Base-by-base conservation (phyloP, 1,139 yeast genomes). In the Sugiyamaella pinicola region DNA sequence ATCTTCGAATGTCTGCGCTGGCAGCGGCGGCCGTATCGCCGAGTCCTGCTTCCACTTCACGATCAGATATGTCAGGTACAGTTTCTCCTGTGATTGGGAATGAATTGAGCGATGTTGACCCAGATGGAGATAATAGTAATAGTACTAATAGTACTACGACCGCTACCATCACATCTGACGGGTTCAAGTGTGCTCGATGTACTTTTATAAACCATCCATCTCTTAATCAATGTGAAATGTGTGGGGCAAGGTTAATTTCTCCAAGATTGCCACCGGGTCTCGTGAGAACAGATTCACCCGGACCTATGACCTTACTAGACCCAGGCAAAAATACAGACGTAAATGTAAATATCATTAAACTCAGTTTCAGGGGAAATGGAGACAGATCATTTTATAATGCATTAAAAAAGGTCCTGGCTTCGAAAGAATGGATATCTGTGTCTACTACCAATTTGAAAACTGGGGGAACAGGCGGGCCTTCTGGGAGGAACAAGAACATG, bases 181-280 rank as follows among this genome's bases (percentile, higher is more conserved):
- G 80, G 52, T 74, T 77, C 40, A 76, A 77, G 47, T 93, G 99
- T 61, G 84, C 90, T 0, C 76, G 79, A 43, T 93, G 98, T 64
- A 93, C 98, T 0, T 93, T 91, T 64, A 73, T 81, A 13, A 93
- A 93, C 66, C 96, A 91, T 67, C 87, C 91, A 0, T 81, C 87
- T 3, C 73, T 93, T 74, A 73, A 77, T 46, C 77, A 75, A 58
- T 93, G 99, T 68, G 99, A 93, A 68, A 79, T 93, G 66, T 93
- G 98, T 71, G 96, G 96, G 0, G 74, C 85, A 0, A 76, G 78
- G 44, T 71, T 87, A 26, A 69, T 74, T 1, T 64, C 72, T 2
- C 64, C 68, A 3, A 62, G 67, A 18, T 61, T 60, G 49, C 68
- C 68, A 13, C 62, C 67, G 7, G 58, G 60, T 28, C 53, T 67